These are phyloP conservation scores for Aspergillus egyptiacus DNA, from an alignment of 495 filamentous ascomycete genomes.

Conservation along the genomic window DNA sequence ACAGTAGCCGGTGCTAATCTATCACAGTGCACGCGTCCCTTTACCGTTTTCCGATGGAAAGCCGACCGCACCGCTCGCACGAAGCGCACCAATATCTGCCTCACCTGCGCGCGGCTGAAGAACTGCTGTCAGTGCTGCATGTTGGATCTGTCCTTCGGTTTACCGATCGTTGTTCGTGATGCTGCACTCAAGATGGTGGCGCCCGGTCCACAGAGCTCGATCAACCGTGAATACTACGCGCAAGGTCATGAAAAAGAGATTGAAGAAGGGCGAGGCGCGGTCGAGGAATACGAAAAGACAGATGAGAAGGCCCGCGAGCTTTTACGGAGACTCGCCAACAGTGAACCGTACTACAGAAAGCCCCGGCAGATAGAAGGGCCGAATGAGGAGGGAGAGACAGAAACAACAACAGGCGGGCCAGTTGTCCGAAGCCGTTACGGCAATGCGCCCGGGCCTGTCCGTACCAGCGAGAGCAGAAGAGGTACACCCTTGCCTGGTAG, in stretches of 20 bases:
- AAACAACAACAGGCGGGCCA: conserved; percentile 21
- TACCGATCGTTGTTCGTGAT: conserved; percentile 89
- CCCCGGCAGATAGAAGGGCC: conserved; percentile 58
- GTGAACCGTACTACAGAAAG: conserved; percentile 90
- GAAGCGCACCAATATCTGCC: conserved; percentile 84
- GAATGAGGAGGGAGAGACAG: conserved; percentile 34
- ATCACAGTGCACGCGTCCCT: conserved; percentile 78
- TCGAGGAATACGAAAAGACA: conserved; percentile 91
- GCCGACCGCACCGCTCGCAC: conserved; percentile 80
- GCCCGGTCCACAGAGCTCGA: conserved; percentile 79
- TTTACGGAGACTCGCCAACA: conserved; percentile 75
- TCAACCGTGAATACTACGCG: conserved; percentile 96
- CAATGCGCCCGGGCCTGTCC: conserved; percentile 54
- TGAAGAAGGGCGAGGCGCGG: conserved; percentile 76
- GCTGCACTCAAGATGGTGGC: conserved; percentile 97
- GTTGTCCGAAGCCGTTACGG: conserved; percentile 40
- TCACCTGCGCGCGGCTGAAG: conserved; percentile 91
- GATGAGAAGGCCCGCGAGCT: conserved; percentile 93
- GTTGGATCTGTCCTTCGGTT: conserved; percentile 90
- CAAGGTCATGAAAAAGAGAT: conserved; percentile 95
- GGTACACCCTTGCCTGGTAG: conserved; percentile 36
- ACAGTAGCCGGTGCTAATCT: conserved; percentile 17
- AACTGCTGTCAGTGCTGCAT: conserved; percentile 99
- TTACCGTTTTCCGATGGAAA: conserved; percentile 94
- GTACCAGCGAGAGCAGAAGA: conserved; percentile 51